Evolutionary conservation across 768 basidiomycete species (phyloP), one percentile per base, ranked within the genome.

Genomic region (Punctularia strigosozonata): DNA sequence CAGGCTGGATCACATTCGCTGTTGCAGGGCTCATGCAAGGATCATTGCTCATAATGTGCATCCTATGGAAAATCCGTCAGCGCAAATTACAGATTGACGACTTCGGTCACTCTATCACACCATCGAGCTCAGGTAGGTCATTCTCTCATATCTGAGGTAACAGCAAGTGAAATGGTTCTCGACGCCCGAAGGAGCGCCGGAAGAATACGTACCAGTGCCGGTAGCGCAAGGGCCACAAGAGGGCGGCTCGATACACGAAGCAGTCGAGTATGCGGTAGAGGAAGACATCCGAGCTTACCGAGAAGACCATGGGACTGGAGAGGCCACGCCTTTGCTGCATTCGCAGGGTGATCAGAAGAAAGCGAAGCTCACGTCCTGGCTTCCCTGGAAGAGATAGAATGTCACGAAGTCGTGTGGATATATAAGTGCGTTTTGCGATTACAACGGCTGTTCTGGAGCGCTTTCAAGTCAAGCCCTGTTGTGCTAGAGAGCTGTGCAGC

Each of bases 1-100:
- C 44, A 83, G 83, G 80, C 44, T 90, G 88, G 88, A 66, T 77
- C 38, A 79, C 79, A 37, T 90, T 77, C 48, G 79, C 80, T 13
- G 76, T 85, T 18, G 71, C 92, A 0, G 92, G 87, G 4, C 53
- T 79, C 14, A 82, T 97, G 68, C 95, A 98, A 56, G 78, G 75
- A 1, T 66, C 63, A 25, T 71, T 98, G 6, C 69, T 98, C 42
- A 54, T 69, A 41, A 84, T 98, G 77, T 99, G 95, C 51, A 54
- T 95, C 8, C 48, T 68, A 6, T 98, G 89, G 85, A 89, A 82
- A 57, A 46, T 74, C 24, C 73, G 92, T 12, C 92, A 98, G 52
- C 66, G 58, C 36, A 61, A 64, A 26, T 68, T 87, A 14, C 73
- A 75, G 13, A 72, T 97, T 36, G 88, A 97, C 53, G 92, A 97